A percentile compares a stretch with the other conserved stretches of the same genome.
These are phyloP conservation scores for Saccharomycopsis selenospora DNA, from an alignment of 805 yeast genomes.

Conservation along the genomic window DNA sequence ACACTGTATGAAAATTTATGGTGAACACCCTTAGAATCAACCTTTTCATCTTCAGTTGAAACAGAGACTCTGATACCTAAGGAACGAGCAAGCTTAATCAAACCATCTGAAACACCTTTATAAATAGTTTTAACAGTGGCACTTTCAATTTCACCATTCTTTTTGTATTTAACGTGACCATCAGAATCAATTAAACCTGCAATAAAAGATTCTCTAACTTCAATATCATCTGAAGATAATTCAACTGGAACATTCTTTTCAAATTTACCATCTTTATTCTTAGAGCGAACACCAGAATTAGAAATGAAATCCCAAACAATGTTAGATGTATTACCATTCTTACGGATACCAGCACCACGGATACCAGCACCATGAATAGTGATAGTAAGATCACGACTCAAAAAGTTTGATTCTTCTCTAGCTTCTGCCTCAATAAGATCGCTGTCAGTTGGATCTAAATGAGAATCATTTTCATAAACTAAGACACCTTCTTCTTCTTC, in stretches of 20 bases:
- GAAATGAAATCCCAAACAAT: slow-evolving; percentile 29
- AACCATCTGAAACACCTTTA: slow-evolving; percentile 31
- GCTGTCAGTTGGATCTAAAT: too few species aligned
- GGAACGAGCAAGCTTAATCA: slow-evolving; percentile 35
- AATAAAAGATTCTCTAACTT: slow-evolving; percentile 37
- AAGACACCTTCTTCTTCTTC: too few species aligned
- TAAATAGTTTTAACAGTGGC: slow-evolving; percentile 31
- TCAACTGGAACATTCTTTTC: slow-evolving; percentile 31
- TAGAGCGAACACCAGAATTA: slow-evolving; percentile 24
- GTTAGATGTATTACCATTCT: slow-evolving; percentile 19
- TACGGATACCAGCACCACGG: too few species aligned
- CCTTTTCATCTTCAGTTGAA: slow-evolving; percentile 25
- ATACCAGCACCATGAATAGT: too few species aligned
- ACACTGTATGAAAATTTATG: slow-evolving; percentile 23
- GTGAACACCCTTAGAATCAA: too few species aligned
- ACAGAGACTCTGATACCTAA: slow-evolving; percentile 35
- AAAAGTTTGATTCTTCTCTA: too few species aligned
- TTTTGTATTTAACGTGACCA: slow-evolving; percentile 28
- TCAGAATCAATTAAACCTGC: slow-evolving; percentile 40
- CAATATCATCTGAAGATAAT: slow-evolving; percentile 31
- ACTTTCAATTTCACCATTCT: slow-evolving; percentile 20
- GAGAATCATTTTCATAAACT: too few species aligned
- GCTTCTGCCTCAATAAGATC: too few species aligned
- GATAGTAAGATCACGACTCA: too few species aligned
- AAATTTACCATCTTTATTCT: too few species aligned